phyloP scores from a whole-genome alignment of 2,329 filamentous ascomycete genomes.

The Penicillium sp. region DNA sequence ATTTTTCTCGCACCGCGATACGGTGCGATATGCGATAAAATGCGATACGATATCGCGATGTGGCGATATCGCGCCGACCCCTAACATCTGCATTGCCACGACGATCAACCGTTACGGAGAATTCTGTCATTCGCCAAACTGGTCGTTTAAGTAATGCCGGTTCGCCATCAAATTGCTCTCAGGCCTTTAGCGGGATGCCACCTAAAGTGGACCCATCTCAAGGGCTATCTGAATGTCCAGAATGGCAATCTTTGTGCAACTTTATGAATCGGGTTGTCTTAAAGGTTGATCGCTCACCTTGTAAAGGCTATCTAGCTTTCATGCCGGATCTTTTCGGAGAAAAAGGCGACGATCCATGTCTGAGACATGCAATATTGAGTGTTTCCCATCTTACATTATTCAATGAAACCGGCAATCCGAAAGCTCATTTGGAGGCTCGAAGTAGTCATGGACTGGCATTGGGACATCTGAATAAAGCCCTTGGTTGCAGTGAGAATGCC shows the following conservation, averaged over 20 bases:
- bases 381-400: background rate
- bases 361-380: background rate
- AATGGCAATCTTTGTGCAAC: slow-evolving; percentile 1
- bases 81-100: too few species aligned
- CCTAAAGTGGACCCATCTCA: background rate
- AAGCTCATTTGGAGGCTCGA: background rate
- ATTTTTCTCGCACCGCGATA: too few species aligned
- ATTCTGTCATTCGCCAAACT: background rate
- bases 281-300: background rate
- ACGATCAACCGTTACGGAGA: background rate
- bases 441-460: background rate
- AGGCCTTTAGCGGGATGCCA: background rate
- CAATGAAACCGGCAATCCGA: background rate
- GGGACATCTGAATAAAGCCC: background rate
- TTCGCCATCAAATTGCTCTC: background rate
- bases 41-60: too few species aligned
- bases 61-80: too few species aligned
- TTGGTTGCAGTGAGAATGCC: background rate
- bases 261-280: slow-evolving; percentile 3
- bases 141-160: background rate
- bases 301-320: slow-evolving; percentile 1
- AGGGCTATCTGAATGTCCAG: background rate
- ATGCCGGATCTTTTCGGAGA: background rate
- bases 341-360: background rate
- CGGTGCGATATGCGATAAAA: too few species aligned